Percentiles rank a stretch among this genome's conserved stretches.
phyloP scores from a whole-genome alignment of 1,139 yeast species.

The Taiozyma onychis region DNA sequence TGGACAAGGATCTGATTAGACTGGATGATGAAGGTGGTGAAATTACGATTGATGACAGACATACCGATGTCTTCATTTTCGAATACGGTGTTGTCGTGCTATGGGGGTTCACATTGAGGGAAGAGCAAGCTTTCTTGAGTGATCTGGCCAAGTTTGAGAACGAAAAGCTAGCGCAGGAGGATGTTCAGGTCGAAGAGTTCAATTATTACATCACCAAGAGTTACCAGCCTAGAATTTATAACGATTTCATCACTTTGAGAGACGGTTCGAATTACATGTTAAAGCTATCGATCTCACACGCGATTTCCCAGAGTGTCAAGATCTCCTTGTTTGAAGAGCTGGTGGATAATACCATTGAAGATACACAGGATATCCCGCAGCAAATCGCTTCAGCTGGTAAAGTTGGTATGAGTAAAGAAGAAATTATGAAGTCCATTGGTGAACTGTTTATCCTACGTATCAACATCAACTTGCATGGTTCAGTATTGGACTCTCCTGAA shows the following conservation, averaged over 20 bases:
- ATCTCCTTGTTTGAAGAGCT: conserved; percentile 91
- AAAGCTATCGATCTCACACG: conserved; percentile 84
- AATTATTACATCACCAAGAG: conserved; percentile 89
- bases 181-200: conserved; percentile 89
- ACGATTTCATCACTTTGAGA: conserved; percentile 86
- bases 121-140: conserved; percentile 75
- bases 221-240: conserved; percentile 91
- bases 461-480: conserved; percentile 88
- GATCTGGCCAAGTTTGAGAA: conserved; percentile 85
- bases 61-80: conserved; percentile 78
- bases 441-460: conserved; percentile 88
- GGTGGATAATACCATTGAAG: conserved; percentile 93
- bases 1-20: conserved; percentile 49
- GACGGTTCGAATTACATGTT: conserved; percentile 91
- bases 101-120: conserved; percentile 89
- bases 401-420: conserved; percentile 89
- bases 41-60: conserved; percentile 67
- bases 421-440: conserved; percentile 94
- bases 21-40: conserved; percentile 94
- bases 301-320: conserved; percentile 88
- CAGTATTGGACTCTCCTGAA: conserved; percentile 93
- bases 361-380: conserved; percentile 94
- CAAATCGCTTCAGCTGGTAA: conserved; percentile 93
- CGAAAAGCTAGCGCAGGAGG: conserved; percentile 86
- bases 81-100: conserved; percentile 92